Conservation (phyloP, 78 protist genomes). For the Planoprotostelium fungivorum region DNA sequence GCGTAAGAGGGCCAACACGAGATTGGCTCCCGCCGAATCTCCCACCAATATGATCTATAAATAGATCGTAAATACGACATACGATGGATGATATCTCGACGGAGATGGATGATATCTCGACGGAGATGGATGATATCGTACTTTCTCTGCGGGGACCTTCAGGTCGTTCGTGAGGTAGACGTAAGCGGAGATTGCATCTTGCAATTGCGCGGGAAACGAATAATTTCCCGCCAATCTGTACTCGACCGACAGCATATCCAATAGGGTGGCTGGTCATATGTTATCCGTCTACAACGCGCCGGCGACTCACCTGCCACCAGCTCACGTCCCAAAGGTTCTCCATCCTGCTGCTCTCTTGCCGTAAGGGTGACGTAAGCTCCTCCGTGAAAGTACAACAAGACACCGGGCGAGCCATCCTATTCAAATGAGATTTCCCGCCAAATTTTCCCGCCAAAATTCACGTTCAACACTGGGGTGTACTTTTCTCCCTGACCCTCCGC, state of each 20-base stretch:
- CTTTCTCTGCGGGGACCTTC: neutral
- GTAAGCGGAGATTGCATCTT: neutral
- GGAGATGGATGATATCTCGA: too few relatives aligned
- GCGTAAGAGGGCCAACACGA: neutral
- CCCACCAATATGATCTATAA: neutral
- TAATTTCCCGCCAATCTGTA: neutral
- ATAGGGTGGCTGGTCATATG: neutral
- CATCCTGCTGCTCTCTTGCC: neutral
- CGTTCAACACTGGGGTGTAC: neutral
- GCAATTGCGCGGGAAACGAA: neutral
- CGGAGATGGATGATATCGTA: neutral
- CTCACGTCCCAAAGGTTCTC: neutral
- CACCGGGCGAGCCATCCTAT: neutral
- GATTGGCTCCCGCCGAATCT: neutral
- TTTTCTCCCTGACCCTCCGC: neutral
- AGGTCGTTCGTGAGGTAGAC: neutral
- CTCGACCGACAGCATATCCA: neutral
- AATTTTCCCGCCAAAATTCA: too few relatives aligned
- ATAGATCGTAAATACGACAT: too few relatives aligned
- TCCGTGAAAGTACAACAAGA: neutral
- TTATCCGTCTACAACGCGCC: neutral
- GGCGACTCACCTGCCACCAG: neutral
- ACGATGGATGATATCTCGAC: too few relatives aligned
- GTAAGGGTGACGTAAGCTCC: neutral
- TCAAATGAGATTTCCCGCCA: too few relatives aligned